Conservation (phyloP, 1,284 basidiomycete species). For the Trametes hirsuta region DNA sequence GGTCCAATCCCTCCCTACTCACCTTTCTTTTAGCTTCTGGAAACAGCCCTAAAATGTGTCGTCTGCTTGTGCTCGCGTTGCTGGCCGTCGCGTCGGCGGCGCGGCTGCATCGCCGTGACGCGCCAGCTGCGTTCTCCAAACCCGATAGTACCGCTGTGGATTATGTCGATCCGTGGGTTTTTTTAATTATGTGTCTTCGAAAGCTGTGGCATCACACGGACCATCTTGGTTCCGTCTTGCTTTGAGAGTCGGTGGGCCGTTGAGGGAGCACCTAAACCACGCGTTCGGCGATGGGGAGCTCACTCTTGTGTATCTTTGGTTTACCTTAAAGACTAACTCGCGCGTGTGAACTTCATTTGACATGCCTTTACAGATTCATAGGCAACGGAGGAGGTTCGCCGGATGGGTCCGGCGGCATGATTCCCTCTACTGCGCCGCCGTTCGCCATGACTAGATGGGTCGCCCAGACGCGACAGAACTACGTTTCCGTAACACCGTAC, state of each 20-base stretch:
- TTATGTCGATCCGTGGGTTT: slow-evolving; percentile 55
- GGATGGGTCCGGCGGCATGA: slow-evolving; percentile 70
- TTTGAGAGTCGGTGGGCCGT: no score
- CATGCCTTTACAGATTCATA: slow-evolving; percentile 47
- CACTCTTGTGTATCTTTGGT: no score
- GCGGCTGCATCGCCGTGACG: slow-evolving; percentile 7
- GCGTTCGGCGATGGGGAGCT: no score
- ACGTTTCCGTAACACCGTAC: slow-evolving; percentile 79
- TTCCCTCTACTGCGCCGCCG: slow-evolving; percentile 74
- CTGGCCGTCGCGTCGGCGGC: slow-evolving; percentile 6
- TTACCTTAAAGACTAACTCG: no score
- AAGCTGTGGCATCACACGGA: not conserved
- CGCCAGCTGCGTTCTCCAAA: slow-evolving; percentile 15
- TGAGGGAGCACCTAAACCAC: no score
- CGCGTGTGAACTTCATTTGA: not conserved
- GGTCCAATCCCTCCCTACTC: no score
- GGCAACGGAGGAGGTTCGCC: slow-evolving; percentile 74
- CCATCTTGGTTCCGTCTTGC: no score
- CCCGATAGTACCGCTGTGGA: slow-evolving; percentile 51
- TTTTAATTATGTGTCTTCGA: not conserved
- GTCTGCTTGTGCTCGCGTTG: slow-evolving; percentile 9
- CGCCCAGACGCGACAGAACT: slow-evolving; percentile 70
- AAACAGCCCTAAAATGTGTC: not conserved
- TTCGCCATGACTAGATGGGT: slow-evolving; percentile 86
- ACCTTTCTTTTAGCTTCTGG: not conserved